Evolutionary conservation across 2,329 filamentous ascomycete species (phyloP), one percentile per base, ranked within the genome.

Genomic region (Trichoderma cornu-damae): DNA sequence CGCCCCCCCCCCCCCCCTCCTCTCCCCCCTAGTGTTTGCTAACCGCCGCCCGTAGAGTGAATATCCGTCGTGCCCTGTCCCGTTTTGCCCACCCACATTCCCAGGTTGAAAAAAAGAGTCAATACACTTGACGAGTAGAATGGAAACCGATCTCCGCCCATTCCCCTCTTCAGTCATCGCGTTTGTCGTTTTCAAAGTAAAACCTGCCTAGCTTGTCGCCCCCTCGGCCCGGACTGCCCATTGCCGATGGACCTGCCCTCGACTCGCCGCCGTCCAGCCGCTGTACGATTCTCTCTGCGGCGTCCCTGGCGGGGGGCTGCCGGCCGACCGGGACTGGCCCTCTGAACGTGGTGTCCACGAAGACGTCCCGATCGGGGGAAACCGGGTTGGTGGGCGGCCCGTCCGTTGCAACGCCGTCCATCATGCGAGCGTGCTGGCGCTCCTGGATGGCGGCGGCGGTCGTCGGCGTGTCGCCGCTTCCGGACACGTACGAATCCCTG

Each of bases 321-420:
- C 60, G 66, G 57, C 57, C 65, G 9, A 72, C 72, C 16, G 81
- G 75, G 1, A 83, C 74, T 1, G 83, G 82, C 0, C 82, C 79
- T 20, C 79, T 74, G 50, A 80, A 79, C 1, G 85, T 86, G 2
- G 84, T 88, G 69, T 89, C 86, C 22, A 88, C 77, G 61, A 86
- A 84, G 8, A 72, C 69, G 51, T 79, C 77, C 60, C 84, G 79
- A 38, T 78, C 76, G 9, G 72, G 68, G 26, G 75, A 73, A 58
- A 83, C 49, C 2, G 44, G 77, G 32, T 74, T 73, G 4, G 77
- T 70, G 34, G 69, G 69, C 3, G 76, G 69, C 34, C 81, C 78
- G 64, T 86, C 86, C 2, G 74, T 70, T 1, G 84, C 81, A 38
- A 88, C 78, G 1, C 85, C 86, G 66, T 89, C 85, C 57, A 88